Evolutionary conservation across 441 rosid genomes (phyloP).

Genomic region (Breynia disticha): DNA sequence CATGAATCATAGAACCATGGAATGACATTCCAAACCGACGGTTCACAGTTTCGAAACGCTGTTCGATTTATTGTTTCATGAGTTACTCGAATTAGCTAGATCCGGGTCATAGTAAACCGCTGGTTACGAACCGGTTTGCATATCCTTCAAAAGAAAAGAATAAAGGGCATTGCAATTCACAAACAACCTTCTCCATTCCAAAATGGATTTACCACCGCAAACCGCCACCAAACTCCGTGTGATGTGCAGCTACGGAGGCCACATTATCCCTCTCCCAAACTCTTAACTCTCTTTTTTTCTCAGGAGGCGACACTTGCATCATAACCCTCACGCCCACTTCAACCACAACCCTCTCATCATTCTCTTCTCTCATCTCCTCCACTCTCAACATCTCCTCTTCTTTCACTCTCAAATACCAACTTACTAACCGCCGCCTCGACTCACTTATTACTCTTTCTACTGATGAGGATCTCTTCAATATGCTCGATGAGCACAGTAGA

Average conservation of each 20-base stretch:
- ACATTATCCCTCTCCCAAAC: slow-evolving; percentile 31
- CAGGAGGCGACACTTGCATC: slow-evolving; percentile 68
- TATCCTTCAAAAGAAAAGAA: no score
- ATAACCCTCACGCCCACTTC: slow-evolving; percentile 35
- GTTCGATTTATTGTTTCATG: no score
- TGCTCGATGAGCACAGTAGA: slow-evolving; percentile 50
- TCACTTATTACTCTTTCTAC: slow-evolving; percentile 51
- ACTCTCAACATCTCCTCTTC: slow-evolving; percentile 30
- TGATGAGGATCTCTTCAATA: slow-evolving; percentile 53
- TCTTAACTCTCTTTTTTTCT: slow-evolving; percentile 43
- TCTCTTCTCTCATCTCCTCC: slow-evolving; percentile 31
- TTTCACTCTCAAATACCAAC: slow-evolving; percentile 49
- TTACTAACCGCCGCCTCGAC: slow-evolving; percentile 53
- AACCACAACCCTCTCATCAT: slow-evolving; percentile 24
- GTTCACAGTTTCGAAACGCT: no score
- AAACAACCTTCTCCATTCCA: slow-evolving; percentile 12
- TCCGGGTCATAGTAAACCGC: no score
- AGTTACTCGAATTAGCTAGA: no score
- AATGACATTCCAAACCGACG: no score
- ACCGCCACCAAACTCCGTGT: slow-evolving; percentile 35
- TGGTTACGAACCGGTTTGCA: no score
- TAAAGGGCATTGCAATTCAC: neutral
- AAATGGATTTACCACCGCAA: slow-evolving; percentile 1
- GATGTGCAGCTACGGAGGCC: slow-evolving; percentile 75
- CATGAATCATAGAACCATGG: no score